Evolutionary conservation across 768 basidiomycete species (phyloP), one percentile per base, ranked within the genome.

Genomic region (Leucosporidium yakuticum): DNA sequence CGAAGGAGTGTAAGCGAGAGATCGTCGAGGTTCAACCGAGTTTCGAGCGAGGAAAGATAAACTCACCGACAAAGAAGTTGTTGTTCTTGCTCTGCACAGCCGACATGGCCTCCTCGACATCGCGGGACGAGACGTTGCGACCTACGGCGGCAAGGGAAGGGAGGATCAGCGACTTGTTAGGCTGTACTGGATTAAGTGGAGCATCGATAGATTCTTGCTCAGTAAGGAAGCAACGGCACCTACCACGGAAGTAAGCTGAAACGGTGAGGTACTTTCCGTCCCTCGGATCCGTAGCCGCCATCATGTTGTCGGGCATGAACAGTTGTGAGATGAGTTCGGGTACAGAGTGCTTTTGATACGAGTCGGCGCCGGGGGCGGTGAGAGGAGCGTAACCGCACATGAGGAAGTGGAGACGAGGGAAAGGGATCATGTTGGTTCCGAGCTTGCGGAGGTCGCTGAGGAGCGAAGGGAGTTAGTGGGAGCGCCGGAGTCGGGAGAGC

Each of bases 51-150:
- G 47, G 47, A 12, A 11, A 53, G 31, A 27, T 61, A 49, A 61
- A 20, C 39, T 19, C 47, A 19, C 27, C 47, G 74, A 97, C 93
- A 76, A 97, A 97, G 84, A 95, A 93, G 11, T 90, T 88, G 39
- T 91, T 89, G 84, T 97, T 96, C 85, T 95, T 96, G 85, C 85
- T 20, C 74, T 79, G 79, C 49, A 98, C 92, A 74, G 88, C 89
- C 81, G 93, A 89, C 92, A 98, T 97, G 77, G 95, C 91, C 78
- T 98, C 96, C 81, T 99, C 96, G 65, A 99, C 91, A 79, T 99
- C 96, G 81, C 95, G 95, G 94, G 98, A 97, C n/a, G 93, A 91
- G 64, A 98, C 93, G 81, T 94, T 94, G 74, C 29, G 48, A 21
- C 51, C 51, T 44, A 12, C 34, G 34, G 5, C n/a, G n/a, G n/a